Evolutionary conservation across 2,329 filamentous ascomycete genomes (phyloP), one percentile per base, ranked within the genome.

Genomic region (Aspergillus viridinutans): DNA sequence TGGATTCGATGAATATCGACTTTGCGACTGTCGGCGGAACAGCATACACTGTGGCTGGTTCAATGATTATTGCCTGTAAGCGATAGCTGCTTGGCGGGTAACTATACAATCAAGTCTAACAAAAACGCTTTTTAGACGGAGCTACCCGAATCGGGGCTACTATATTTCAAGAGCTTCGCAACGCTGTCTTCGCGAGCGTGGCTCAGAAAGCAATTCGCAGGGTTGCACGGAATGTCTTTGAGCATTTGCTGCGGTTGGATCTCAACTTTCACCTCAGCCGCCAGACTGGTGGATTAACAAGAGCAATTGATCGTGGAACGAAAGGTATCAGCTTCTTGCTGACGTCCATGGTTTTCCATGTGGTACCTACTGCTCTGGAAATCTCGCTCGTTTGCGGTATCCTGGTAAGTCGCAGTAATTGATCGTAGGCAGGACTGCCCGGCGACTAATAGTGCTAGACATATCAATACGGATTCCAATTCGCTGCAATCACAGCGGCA

Each of bases 291-390:
- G 94, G 94, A 1, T 77, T 99, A 62, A 97, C 93, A 1, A 83
- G 94, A 63, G 94, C 95, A 25, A 94, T 99, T 61, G 95, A 99
- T 71, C 86, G 95, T 61, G 94, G 94, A 69, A 99, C 94, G 21
- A 99, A 99, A 76, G 95, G 94, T 61, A 99, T 99, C 72, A 97
- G 91, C 80, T 99, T 97, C 74, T 75, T 99, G 64, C 81, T 99
- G 61, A 96, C 92, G 0, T 97, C 92, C 66, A 99, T 99, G 93
- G 91, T 99, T 29, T 97, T 99, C 68, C 94, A 99, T 72, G 88
- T 99, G 56, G 83, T 97, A 17, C 94, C 94, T 0, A 99, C 93
- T 0, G 90, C 92, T 0, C 77, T 99, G 32, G 94, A 99, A 72
- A 99, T 99, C 60, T 86, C 87, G 58, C 88, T 99, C 81, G 94